Conservation (phyloP, 345 rosid species). For the Aethionema arabicum region DNA sequence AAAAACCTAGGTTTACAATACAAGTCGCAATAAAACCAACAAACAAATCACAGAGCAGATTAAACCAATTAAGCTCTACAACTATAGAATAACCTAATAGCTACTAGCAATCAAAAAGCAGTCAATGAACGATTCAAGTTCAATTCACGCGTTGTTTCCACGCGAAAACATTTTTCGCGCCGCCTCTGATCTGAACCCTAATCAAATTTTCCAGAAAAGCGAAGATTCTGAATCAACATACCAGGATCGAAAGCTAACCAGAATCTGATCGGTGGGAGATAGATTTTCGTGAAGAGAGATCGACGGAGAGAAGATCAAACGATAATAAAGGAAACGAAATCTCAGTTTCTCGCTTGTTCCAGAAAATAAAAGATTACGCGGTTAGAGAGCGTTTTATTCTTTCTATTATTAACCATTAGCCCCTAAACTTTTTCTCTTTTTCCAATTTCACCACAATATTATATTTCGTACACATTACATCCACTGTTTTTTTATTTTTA, state of each 20-base stretch:
- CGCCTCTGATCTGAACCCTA: not conserved
- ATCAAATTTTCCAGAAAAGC: not conserved
- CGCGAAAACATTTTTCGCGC: not conserved
- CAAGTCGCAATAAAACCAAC: constrained; percentile 1
- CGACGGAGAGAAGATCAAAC: constrained; percentile 5
- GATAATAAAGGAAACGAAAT: not conserved
- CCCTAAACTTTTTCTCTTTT: constrained; percentile 10
- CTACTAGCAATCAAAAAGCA: not conserved
- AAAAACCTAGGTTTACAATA: constrained; percentile 1
- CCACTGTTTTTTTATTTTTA: not conserved
- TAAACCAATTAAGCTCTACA: not conserved
- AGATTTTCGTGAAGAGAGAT: not conserved
- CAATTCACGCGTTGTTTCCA: constrained; percentile 1
- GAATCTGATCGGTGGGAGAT: constrained; percentile 19
- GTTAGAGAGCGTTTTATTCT: constrained; percentile 11
- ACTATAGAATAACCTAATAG: not conserved
- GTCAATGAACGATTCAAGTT: not conserved
- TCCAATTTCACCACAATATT: not conserved
- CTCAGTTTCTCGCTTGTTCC: constrained; percentile 32
- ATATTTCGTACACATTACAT: too few relatives aligned
- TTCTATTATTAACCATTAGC: not conserved
- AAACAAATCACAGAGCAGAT: not conserved
- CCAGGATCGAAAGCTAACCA: constrained; percentile 4
- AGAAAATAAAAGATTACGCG: constrained; percentile 23
- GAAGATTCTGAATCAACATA: constrained; percentile 8